Evolutionary conservation across 768 basidiomycete species (phyloP), one percentile per base, ranked within the genome.

Genomic region (Auricularia cornea): DNA sequence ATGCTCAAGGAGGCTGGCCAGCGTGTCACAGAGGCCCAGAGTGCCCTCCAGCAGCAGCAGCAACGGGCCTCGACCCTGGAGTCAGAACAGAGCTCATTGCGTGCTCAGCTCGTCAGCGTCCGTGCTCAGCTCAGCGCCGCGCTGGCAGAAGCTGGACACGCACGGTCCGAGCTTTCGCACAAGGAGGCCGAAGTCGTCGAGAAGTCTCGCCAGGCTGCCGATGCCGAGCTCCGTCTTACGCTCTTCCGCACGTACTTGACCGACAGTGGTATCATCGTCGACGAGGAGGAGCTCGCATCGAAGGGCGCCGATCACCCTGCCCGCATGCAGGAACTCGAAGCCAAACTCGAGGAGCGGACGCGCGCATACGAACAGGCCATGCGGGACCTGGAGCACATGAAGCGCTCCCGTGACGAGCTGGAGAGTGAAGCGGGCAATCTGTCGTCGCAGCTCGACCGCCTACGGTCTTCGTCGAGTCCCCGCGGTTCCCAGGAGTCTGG

Each of bases 191-290:
- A 85, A 60, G 75, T 92, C 40, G 79, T 75, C 44, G 87, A 89
- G 61, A 85, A 84, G 68, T 68, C 79, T 33, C 86, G 86, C 71
- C 84, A 88, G 57, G 79, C 84, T 0, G 78, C 87, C 0, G 90
- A 94, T 64, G 78, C 86, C 1, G 84, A 83, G 63, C 77, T 94
- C 65, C 89, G 91, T 64, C 77, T 91, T 67, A 83, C 80, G 29
- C 88, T 92, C 79, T 78, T 98, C 63, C 86, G 93, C 56, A 89
- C 85, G 71, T 87, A 98, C 71, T 81, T 98, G 57, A 84, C 87
- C 26, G 97, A 98, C 70, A 87, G 90, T 70, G 96, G 94, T 18
- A 83, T 98, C 60, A 81, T 81, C 30, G 77, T 89, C 23, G 88
- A 90, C 61, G 91, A 92, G 23, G 89, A 87, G 59, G 84, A 89